Evolutionary conservation across 768 basidiomycete species (phyloP), one percentile per base, ranked within the genome.

Genomic region (Naematelia encephala): DNA sequence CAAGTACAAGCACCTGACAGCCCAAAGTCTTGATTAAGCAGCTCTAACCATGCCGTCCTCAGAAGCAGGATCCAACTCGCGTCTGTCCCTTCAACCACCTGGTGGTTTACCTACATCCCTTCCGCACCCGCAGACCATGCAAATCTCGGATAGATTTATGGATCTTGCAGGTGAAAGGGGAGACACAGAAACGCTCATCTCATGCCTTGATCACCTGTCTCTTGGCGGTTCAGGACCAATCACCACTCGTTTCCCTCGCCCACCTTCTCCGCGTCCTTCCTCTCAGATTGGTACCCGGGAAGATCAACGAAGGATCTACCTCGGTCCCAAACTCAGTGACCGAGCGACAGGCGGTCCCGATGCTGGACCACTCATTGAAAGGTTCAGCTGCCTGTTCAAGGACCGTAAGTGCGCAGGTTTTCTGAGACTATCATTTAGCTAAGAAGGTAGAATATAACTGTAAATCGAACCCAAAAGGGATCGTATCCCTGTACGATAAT

Each of bases 361-460:
- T 57, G 72, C 67, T 5, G 72, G 72, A 12, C 72, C 72, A 13
- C 51, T 73, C 39, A 73, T 73, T 16, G 72, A 73, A 60, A 59
- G 72, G 27, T 73, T 73, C 60, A 67, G 67, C 44, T 73, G 72
- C 61, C 48, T 73, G 14, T 73, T 73, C 66, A 70, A 68, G 49
- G 69, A 73, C 54, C 66, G 68, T 67, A 50, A 59, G 64, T 69
- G 19, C 27, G 23, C 23, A 12, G 44, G n/a, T 13, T 42, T 34
- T 43, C 47, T 22, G 30, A 1, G 5, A 19, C 10, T 22, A 25
- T 29, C 13, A 23, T n/a, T 23, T 16, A 30, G 52, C 48, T 51
- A 27, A 51, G 29, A 46, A 56, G 14, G 16, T 49, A 65, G 65
- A 72, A 26, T 65, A 66, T 26, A 57, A 70, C 49, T 63, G 65